phyloP scores from a whole-genome alignment of 257 asterid species.

The Oldenlandia corymbosa region DNA sequence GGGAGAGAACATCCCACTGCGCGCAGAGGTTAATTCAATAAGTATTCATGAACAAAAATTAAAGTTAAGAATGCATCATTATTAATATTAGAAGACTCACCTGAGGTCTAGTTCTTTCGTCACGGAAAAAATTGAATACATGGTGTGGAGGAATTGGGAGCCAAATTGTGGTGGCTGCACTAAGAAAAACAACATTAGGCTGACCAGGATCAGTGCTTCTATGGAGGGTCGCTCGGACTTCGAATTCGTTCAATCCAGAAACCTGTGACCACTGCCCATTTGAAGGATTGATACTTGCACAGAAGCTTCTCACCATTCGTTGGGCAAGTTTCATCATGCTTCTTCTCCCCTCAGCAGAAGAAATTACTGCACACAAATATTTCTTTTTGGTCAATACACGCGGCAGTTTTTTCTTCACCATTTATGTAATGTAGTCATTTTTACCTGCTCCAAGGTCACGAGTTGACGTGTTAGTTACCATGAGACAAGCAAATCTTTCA shows the following conservation, averaged over 20 bases:
- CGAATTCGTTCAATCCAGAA: constrained; percentile 58
- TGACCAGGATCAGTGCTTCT: constrained; percentile 74
- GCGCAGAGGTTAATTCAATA: background rate
- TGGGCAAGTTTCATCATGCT: constrained; percentile 94
- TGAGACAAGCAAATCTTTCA: constrained; percentile 71
- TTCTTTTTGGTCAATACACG: too few species aligned
- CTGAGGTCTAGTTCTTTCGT: constrained; percentile 78
- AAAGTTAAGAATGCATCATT: background rate
- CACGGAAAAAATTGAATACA: constrained; percentile 70
- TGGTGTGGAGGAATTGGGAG: constrained; percentile 67
- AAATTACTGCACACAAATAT: constrained; percentile 44
- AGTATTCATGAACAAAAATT: background rate
- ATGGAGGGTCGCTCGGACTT: constrained; percentile 72
- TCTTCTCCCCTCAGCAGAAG: constrained; percentile 73
- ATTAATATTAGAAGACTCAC: constrained; percentile 18
- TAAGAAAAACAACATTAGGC: constrained; percentile 74
- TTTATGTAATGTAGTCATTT: background rate
- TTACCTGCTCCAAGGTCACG: constrained; percentile 84
- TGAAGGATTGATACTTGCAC: constrained; percentile 67
- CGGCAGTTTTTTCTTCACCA: too few species aligned
- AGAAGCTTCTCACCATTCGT: constrained; percentile 83
- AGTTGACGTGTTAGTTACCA: constrained; percentile 56
- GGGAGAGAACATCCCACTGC: constrained; percentile 95
- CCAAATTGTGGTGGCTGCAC: constrained; percentile 94
- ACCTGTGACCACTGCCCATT: constrained; percentile 74